Percentiles rank a stretch among this genome's conserved stretches.
phyloP scores from a whole-genome alignment of 2,329 filamentous ascomycete species.

The Penicillium italicum region DNA sequence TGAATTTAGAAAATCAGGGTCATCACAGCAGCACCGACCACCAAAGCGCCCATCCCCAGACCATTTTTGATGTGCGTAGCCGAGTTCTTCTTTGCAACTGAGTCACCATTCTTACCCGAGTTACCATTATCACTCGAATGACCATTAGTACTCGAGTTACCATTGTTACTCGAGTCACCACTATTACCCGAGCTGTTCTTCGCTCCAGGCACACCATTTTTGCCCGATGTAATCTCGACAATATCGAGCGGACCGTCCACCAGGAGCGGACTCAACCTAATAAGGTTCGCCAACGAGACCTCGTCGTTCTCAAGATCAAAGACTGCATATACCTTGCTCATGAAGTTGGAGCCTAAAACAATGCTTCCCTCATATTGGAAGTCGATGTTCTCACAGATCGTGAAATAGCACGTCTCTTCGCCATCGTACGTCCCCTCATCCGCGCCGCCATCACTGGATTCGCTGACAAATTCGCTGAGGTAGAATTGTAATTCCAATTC shows the following conservation, averaged over 20 bases:
- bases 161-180: no score
- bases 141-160: no score
- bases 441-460: neutral
- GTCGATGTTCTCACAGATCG: neutral
- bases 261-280: no score
- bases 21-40: neutral
- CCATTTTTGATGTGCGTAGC: neutral
- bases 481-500: neutral
- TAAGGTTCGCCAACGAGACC: conserved; percentile 2
- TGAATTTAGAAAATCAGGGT: neutral
- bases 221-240: conserved; percentile 45
- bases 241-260: neutral
- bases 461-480: neutral
- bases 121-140: no score
- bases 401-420: neutral
- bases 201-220: neutral
- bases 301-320: conserved; percentile 13
- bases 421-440: neutral
- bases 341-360: neutral
- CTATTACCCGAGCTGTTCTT: neutral
- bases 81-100: neutral
- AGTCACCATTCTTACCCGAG: no score
- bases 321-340: conserved; percentile 4
- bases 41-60: neutral
- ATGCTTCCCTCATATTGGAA: neutral